Conservation (phyloP, 2,329 filamentous ascomycete species). For the Alternaria angustiovoidea region DNA sequence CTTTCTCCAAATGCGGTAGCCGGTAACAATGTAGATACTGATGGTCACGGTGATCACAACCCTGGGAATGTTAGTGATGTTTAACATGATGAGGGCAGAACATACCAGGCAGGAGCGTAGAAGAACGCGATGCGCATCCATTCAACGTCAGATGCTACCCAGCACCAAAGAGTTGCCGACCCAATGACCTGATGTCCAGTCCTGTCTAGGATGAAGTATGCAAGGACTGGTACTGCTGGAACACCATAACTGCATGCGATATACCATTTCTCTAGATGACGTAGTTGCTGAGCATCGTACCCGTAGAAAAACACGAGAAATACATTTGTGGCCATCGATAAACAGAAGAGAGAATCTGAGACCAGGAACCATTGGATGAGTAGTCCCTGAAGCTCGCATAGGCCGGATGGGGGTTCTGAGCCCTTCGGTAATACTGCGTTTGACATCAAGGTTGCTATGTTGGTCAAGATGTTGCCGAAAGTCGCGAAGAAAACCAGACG, state of each 20-base stretch:
- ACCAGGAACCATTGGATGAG: slow-evolving; percentile 77
- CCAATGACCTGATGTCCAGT: slow-evolving; percentile 70
- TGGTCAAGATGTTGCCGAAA: slow-evolving; percentile 80
- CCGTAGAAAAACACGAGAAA: slow-evolving; percentile 82
- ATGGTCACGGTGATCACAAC: slow-evolving; percentile 68
- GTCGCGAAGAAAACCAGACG: slow-evolving; percentile 84
- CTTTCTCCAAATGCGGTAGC: slow-evolving; percentile 72
- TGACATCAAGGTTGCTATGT: slow-evolving; percentile 78
- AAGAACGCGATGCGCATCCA: slow-evolving; percentile 77
- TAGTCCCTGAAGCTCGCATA: slow-evolving; percentile 81
- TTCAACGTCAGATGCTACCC: slow-evolving; percentile 73
- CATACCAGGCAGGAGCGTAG: slow-evolving; percentile 74
- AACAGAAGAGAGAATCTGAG: slow-evolving; percentile 25
- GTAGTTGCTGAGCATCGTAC: slow-evolving; percentile 70
- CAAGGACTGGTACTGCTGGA: slow-evolving; percentile 72
- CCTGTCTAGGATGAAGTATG: slow-evolving; percentile 71
- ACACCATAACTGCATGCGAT: slow-evolving; percentile 74
- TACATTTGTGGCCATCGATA: slow-evolving; percentile 79
- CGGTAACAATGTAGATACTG: slow-evolving; percentile 72
- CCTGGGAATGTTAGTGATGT: slow-evolving; percentile 30
- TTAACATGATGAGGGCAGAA: background rate
- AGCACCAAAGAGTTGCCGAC: slow-evolving; percentile 81
- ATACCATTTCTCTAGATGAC: slow-evolving; percentile 75
- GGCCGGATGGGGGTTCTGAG: slow-evolving; percentile 53
- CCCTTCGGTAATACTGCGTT: slow-evolving; percentile 61